phyloP scores from a whole-genome alignment of 2,329 filamentous ascomycete genomes.

The Arthrinium puccinioides region DNA sequence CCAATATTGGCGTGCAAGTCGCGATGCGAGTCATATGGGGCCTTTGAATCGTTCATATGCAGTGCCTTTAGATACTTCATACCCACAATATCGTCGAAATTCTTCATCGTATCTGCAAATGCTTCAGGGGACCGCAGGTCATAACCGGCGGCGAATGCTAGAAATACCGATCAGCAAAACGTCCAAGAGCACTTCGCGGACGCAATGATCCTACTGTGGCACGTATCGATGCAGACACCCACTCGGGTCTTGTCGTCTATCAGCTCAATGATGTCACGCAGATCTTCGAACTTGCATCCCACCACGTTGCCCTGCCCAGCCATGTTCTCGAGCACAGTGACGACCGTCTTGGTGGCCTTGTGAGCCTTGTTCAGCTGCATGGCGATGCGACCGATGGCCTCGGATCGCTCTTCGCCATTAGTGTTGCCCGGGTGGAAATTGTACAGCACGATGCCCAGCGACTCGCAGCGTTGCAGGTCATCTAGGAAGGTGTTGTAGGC shows the following conservation, averaged over 20 bases:
- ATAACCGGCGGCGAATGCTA: conserved; percentile 90
- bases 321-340: conserved; percentile 93
- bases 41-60: conserved; percentile 94
- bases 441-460: conserved; percentile 82
- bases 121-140: conserved; percentile 71
- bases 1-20: conserved; percentile 96
- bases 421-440: conserved; percentile 95
- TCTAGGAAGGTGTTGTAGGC: conserved; percentile 83
- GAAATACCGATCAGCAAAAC: no score
- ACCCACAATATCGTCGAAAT: conserved; percentile 75
- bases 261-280: conserved; percentile 73
- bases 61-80: conserved; percentile 73
- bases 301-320: conserved; percentile 83
- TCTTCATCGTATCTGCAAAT: conserved; percentile 64
- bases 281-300: conserved; percentile 77
- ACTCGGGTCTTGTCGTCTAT: conserved; percentile 78
- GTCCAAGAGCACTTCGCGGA: no score
- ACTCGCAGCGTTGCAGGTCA: conserved; percentile 78
- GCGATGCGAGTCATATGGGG: conserved; percentile 70
- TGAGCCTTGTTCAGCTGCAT: conserved; percentile 77
- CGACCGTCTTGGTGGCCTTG: conserved; percentile 63
- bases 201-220: no score
- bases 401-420: conserved; percentile 56
- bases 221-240: conserved; percentile 94
- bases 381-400: conserved; percentile 73